A percentile compares a stretch with the other conserved stretches of the same genome.
Conservation (phyloP, 1,284 basidiomycete species). For the Ceratobasidium theobromae region DNA sequence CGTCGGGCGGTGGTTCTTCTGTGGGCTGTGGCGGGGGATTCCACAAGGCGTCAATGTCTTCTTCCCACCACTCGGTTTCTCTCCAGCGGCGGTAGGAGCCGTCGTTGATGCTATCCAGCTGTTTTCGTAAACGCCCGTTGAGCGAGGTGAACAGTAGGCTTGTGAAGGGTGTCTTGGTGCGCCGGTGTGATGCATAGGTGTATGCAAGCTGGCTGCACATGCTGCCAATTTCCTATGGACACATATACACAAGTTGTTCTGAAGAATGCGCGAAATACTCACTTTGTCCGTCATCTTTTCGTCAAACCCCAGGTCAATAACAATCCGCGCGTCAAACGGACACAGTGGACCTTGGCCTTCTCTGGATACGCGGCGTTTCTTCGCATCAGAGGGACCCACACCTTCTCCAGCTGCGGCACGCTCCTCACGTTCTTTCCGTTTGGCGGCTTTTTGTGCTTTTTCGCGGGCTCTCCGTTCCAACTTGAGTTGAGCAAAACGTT, state of each 20-base stretch:
- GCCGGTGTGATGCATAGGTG: slow-evolving; percentile 84
- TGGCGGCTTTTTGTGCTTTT: slow-evolving; percentile 59
- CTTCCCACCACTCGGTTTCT: slow-evolving; percentile 78
- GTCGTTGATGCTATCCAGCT: slow-evolving; percentile 69
- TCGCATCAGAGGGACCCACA: slow-evolving; percentile 48
- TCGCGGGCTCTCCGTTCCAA: slow-evolving; percentile 74
- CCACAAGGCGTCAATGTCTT: slow-evolving; percentile 73
- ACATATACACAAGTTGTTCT: neutral
- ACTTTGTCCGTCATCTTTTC: slow-evolving; percentile 93
- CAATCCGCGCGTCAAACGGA: slow-evolving; percentile 71
- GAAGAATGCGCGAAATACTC: slow-evolving; percentile 40
- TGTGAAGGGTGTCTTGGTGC: slow-evolving; percentile 67
- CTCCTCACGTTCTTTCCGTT: slow-evolving; percentile 38
- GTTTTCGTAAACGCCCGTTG: slow-evolving; percentile 63
- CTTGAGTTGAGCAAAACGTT: slow-evolving; percentile 66
- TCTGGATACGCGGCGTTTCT: slow-evolving; percentile 44
- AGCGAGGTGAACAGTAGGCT: slow-evolving; percentile 78
- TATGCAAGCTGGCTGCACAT: slow-evolving; percentile 87
- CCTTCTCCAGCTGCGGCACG: slow-evolving; percentile 56
- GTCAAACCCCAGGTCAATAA: slow-evolving; percentile 94
- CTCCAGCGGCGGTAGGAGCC: slow-evolving; percentile 78
- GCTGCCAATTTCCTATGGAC: slow-evolving; percentile 80
- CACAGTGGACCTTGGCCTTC: slow-evolving; percentile 44
- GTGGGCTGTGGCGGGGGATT: neutral
- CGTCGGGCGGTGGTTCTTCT: neutral